Percentiles rank a stretch among this genome's conserved stretches.
Conservation (phyloP, 139 green algal species). For the Haematococcus lacustris region DNA sequence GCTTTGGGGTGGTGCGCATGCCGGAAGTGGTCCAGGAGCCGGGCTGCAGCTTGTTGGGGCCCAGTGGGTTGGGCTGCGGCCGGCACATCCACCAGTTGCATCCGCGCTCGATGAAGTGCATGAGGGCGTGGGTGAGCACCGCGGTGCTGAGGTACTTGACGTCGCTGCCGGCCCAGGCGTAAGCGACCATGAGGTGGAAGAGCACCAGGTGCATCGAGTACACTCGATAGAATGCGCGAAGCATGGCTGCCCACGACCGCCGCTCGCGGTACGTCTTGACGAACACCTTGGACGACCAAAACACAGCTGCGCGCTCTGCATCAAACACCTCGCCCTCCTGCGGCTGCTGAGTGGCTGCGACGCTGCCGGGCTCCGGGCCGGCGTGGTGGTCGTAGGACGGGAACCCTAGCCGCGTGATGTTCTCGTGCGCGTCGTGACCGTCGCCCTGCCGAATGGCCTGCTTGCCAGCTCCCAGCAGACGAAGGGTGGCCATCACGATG, state of each 20-base stretch:
- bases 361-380: too few relatives aligned
- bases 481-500: slow-evolving; percentile 9
- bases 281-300: slow-evolving; percentile 35
- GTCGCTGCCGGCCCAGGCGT: slow-evolving; percentile 8
- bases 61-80: slow-evolving; percentile 9
- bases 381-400: too few relatives aligned
- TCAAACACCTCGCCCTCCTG: not conserved
- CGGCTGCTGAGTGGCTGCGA: too few relatives aligned
- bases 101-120: slow-evolving; percentile 24
- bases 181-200: slow-evolving; percentile 4
- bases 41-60: not conserved
- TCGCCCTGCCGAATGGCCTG: not conserved
- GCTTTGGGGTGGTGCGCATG: too few relatives aligned
- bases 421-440: not conserved
- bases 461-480: not conserved
- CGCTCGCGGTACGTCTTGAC: slow-evolving; percentile 49
- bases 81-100: slow-evolving; percentile 38
- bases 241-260: slow-evolving; percentile 28
- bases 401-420: slow-evolving; percentile 11
- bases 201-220: slow-evolving; percentile 17
- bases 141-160: not conserved
- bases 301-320: slow-evolving; percentile 5
- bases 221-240: slow-evolving; percentile 41
- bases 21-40: not conserved
- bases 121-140: slow-evolving; percentile 23